Base-by-base conservation (phyloP, 331 rosid genomes). In the Quercus lobata region DNA sequence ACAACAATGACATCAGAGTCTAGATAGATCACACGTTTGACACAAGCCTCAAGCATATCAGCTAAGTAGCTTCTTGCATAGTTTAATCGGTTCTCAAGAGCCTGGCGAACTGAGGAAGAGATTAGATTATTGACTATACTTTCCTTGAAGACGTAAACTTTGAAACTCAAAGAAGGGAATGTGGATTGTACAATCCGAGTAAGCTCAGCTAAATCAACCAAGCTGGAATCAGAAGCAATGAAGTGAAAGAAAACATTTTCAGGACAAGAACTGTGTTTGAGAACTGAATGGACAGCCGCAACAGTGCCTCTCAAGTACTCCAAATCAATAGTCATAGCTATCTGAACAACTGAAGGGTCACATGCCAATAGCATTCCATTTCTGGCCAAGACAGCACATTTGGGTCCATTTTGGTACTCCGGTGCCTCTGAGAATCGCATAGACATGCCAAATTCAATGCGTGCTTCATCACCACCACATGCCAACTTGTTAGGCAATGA, bases 21-120 rank as follows among this genome's bases (percentile, higher is more conserved):
- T 60, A 96, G 55, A 83, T 96, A 96, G 19, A 96, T 86, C 25
- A 91, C 98, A 24, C 96, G 83, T 25, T 86, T 84, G 19, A 96
- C 90, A 54, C 96, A 89, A 2, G 83, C 74, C 55, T 90, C 97
- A 34, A 96, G 91, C 76, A 96, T 81, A 74, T 92, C 90, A 17
- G 93, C 96, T 0, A 96, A 82, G 86, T 96, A 96, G 70, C 90
- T 96, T 76, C 99, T 86, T 29, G 97, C 99, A 72, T 96, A 96
- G 87, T 96, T 96, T 74, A 93, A 86, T 2, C 97, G 97, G 37
- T 82, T 91, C 70, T 93, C 93, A 29, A 96, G 90, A 63, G 98
- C 99, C 58, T 83, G 85, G 17, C 99, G 89, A 55, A 93, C 85
- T 21, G 98, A 90, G 35, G 96, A 85, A 0, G 99, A 93, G 14